Conservation (phyloP, 108 stramenopile genomes). For the Pseudonitzschia pungens region DNA sequence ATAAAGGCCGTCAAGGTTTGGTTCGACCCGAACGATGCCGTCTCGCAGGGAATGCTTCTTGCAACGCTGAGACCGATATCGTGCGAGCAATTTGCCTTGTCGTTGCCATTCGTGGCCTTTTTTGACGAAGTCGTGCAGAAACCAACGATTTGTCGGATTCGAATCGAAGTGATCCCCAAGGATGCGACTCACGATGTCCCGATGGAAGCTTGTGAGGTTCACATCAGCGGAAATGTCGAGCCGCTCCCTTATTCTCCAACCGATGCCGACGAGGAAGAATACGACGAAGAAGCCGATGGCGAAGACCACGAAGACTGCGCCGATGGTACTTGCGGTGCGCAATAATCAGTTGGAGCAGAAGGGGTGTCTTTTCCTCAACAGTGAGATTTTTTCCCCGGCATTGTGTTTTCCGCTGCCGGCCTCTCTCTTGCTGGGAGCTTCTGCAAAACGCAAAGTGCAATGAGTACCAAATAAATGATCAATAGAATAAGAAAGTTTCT, state of each 20-base stretch:
- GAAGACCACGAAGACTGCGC: neutral
- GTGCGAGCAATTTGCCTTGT: conserved; percentile 15
- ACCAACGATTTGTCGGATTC: conserved; percentile 6
- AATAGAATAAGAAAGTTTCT: too few relatives aligned
- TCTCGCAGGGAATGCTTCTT: neutral
- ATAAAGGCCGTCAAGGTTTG: conserved; percentile 13
- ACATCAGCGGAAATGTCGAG: conserved; percentile 18
- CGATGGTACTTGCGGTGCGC: too few relatives aligned
- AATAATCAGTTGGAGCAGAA: too few relatives aligned
- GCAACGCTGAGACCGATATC: neutral
- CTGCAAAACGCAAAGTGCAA: too few relatives aligned
- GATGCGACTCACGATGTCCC: neutral
- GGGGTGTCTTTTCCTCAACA: too few relatives aligned
- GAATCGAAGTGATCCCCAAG: conserved; percentile 13
- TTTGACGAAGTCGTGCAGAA: conserved; percentile 4
- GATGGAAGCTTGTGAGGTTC: conserved; percentile 21
- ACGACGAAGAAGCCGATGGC: neutral
- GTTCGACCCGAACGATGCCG: neutral
- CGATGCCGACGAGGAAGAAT: neutral
- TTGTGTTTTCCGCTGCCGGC: too few relatives aligned
- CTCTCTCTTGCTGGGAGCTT: too few relatives aligned
- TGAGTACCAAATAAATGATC: too few relatives aligned
- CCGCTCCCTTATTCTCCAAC: conserved; percentile 13
- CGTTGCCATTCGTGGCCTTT: conserved; percentile 4
- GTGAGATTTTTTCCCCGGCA: too few relatives aligned